Percentiles rank a stretch among this genome's conserved stretches.
These are phyloP conservation scores for Cutaneotrichosporon curvatum DNA, from an alignment of 1,284 basidiomycete species.

Conservation along the genomic window DNA sequence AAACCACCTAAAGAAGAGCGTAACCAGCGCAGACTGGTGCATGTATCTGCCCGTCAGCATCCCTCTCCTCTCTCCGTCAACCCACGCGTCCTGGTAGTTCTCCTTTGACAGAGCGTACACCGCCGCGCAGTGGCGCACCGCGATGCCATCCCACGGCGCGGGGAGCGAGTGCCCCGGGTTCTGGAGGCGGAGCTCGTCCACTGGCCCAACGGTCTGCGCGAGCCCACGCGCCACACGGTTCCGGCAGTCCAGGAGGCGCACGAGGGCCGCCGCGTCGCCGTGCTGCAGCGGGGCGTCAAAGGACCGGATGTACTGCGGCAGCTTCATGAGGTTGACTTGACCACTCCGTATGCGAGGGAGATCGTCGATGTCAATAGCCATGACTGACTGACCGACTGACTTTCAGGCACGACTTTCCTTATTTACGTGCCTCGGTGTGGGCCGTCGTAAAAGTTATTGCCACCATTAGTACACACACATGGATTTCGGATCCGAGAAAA, in stretches of 20 bases:
- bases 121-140: slow-evolving; percentile 38
- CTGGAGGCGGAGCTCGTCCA: slow-evolving; percentile 31
- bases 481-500: slow-evolving; percentile 7
- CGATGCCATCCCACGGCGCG: slow-evolving; percentile 41
- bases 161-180: slow-evolving; percentile 34
- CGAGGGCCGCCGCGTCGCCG: slow-evolving; percentile 26
- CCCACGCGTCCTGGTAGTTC: slow-evolving; percentile 27
- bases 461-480: too few species aligned
- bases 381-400: too few species aligned
- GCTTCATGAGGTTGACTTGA: slow-evolving; percentile 28
- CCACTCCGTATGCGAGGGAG: too few species aligned
- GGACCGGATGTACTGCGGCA: slow-evolving; percentile 34
- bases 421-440: too few species aligned
- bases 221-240: slow-evolving; percentile 36
- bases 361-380: background rate
- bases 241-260: slow-evolving; percentile 28
- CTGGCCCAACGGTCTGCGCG: slow-evolving; percentile 32
- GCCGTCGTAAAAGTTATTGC: too few species aligned
- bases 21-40: slow-evolving; percentile 44
- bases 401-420: too few species aligned
- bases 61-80: too few species aligned
- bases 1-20: slow-evolving; percentile 69
- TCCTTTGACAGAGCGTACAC: slow-evolving; percentile 30
- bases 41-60: slow-evolving; percentile 18
- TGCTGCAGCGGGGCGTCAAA: slow-evolving; percentile 30